Evolutionary conservation across 768 basidiomycete genomes (phyloP).

Genomic region (Antrodiella citrinella): DNA sequence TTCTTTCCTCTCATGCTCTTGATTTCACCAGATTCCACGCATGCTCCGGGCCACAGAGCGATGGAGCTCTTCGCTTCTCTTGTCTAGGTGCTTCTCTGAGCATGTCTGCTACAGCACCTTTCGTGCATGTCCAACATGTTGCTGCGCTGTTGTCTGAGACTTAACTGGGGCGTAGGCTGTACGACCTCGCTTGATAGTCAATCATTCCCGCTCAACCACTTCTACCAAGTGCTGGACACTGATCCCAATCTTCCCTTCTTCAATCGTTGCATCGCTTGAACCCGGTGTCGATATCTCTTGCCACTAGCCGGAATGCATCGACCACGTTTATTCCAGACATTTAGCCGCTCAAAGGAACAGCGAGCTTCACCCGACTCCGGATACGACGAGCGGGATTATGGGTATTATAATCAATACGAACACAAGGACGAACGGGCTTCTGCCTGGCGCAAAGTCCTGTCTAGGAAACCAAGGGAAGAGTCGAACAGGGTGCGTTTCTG

Average conservation of each 20-base stretch:
- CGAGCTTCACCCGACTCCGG: slow-evolving; percentile 13
- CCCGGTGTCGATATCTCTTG: background rate
- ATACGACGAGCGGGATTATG: slow-evolving; percentile 8
- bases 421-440: slow-evolving; percentile 8
- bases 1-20: background rate
- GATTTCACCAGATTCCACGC: background rate
- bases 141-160: background rate
- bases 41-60: background rate
- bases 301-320: slow-evolving; percentile 14
- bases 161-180: background rate
- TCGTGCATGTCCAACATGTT: slow-evolving; percentile 9
- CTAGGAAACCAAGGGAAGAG: slow-evolving; percentile 10
- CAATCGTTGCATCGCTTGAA: background rate
- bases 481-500: background rate
- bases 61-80: background rate
- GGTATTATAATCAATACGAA: slow-evolving; percentile 1
- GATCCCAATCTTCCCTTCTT: background rate
- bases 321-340: slow-evolving; percentile 15
- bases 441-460: slow-evolving; percentile 18
- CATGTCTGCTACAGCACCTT: slow-evolving; percentile 4
- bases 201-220: slow-evolving; percentile 4
- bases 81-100: background rate
- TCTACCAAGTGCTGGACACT: background rate
- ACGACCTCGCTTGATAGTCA: background rate
- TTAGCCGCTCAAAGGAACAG: slow-evolving; percentile 15